Evolutionary conservation across 2,329 filamentous ascomycete genomes (phyloP), one percentile per base, ranked within the genome.

Genomic region (Colletotrichum tabaci): DNA sequence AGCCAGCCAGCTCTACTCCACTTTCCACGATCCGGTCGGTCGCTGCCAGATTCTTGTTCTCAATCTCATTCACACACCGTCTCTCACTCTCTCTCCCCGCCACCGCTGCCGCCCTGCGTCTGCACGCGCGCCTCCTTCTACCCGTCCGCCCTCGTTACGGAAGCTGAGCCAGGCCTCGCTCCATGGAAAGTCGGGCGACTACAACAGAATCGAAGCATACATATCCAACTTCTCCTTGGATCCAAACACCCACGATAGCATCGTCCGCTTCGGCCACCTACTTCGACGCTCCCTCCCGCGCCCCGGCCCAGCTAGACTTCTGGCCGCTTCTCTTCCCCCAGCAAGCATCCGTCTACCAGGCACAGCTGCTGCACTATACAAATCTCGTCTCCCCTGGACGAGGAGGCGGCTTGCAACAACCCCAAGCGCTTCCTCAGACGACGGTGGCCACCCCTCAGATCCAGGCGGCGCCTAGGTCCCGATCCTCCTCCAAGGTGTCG

Each of bases 361-460:
- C 88, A 65, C 89, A 90, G 80, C 86, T 92, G 67, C 85, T 89
- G 62, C 87, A 91, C 75, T 92, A 92, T 84, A 92, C 91, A 80
- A 88, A 87, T 77, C 88, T 92, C 78, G 86, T 92, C 75, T 88
- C 89, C 64, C 86, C 88, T 60, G 83, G 87, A 67, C 83, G 88
- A 77, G 85, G 81, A 80, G 87, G 87, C 75, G 87, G 88, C 76
- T 81, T 90, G 71, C 88, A 90, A 77, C 84, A 87, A 71, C 82
- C 86, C 72, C 72, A 76, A 73, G 87, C 89, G 70, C 85, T 89
- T 72, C 85, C 88, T 61, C 72, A 63, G 50, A 57, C 55, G 56
- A 81, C 88, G 72, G 80, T 90, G 74, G 88, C 88, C 64, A 82
- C 88, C 67, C 86, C 89, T 73, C 84, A 87, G 78, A 85, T 87